Percentiles rank a stretch among this genome's conserved stretches.
phyloP scores from a whole-genome alignment of 768 basidiomycete species.

The Kwoniella bestiolae region DNA sequence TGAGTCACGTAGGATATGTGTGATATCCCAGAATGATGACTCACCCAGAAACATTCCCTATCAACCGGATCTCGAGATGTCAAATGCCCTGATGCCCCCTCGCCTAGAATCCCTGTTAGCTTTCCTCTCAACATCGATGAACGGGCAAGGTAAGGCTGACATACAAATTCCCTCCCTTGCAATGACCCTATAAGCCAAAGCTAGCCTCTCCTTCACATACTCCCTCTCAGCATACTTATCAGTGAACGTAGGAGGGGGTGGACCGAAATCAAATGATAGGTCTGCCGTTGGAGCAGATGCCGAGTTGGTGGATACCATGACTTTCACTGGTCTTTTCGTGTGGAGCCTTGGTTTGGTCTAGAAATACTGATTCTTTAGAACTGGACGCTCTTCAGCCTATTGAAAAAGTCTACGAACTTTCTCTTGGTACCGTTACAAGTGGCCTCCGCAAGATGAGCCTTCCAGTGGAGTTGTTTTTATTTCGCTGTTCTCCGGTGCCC shows the following conservation, averaged over 20 bases:
- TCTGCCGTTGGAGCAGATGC: background rate
- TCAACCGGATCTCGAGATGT: constrained; percentile 39
- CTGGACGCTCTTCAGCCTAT: too few species aligned
- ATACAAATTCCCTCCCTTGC: constrained; percentile 30
- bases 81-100: constrained; percentile 40
- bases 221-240: constrained; percentile 27
- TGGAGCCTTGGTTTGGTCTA: too few species aligned
- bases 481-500: background rate
- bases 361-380: too few species aligned
- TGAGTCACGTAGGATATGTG: background rate
- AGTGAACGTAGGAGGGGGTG: constrained; percentile 15
- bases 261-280: constrained; percentile 24
- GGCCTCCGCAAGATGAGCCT: too few species aligned
- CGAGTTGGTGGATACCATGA: background rate
- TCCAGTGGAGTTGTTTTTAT: too few species aligned
- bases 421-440: too few species aligned
- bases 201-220: constrained; percentile 30
- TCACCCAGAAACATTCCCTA: constrained; percentile 36
- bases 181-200: constrained; percentile 24
- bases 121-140: too few species aligned
- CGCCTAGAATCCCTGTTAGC: too few species aligned
- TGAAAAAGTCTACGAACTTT: too few species aligned
- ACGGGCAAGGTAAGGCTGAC: too few species aligned
- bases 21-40: background rate
- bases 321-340: background rate